phyloP scores from a whole-genome alignment of 148 eudicot genomes.

The Rhododendron ferrugineum region DNA sequence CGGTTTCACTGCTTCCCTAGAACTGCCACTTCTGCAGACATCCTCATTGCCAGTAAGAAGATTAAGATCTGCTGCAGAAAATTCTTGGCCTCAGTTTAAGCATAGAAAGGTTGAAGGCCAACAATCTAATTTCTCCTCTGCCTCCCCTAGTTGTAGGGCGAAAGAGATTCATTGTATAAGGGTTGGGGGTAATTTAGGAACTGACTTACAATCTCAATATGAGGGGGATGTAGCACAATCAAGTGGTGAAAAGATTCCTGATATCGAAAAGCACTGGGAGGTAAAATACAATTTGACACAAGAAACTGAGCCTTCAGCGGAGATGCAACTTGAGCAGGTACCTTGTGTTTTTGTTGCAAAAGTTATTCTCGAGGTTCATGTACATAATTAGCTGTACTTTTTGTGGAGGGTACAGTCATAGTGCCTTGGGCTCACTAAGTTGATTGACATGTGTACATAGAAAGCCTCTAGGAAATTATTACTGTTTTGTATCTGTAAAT shows the following conservation, averaged over 20 bases:
- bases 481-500: background rate
- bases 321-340: slow-evolving; percentile 1
- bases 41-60: slow-evolving; percentile 17
- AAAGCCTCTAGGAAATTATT: background rate
- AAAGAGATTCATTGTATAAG: slow-evolving; percentile 14
- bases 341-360: background rate
- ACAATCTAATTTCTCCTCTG: slow-evolving; percentile 20
- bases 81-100: slow-evolving; percentile 62
- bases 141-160: slow-evolving; percentile 25
- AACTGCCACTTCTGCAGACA: slow-evolving; percentile 13
- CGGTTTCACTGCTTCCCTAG: slow-evolving; percentile 24
- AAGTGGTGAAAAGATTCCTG: slow-evolving; percentile 16
- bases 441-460: background rate
- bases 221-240: slow-evolving; percentile 19
- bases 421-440: background rate
- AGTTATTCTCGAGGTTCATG: background rate
- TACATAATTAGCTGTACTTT: background rate
- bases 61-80: slow-evolving; percentile 18
- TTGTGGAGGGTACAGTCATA: background rate
- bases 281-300: slow-evolving; percentile 14
- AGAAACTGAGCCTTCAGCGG: slow-evolving; percentile 16
- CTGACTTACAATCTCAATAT: slow-evolving; percentile 11
- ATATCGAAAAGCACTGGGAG: slow-evolving; percentile 13
- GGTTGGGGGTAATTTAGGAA: slow-evolving; percentile 11
- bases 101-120: slow-evolving; percentile 48